phyloP scores from a whole-genome alignment of 306 rosid species.

The Herpetospermum pedunculosum region DNA sequence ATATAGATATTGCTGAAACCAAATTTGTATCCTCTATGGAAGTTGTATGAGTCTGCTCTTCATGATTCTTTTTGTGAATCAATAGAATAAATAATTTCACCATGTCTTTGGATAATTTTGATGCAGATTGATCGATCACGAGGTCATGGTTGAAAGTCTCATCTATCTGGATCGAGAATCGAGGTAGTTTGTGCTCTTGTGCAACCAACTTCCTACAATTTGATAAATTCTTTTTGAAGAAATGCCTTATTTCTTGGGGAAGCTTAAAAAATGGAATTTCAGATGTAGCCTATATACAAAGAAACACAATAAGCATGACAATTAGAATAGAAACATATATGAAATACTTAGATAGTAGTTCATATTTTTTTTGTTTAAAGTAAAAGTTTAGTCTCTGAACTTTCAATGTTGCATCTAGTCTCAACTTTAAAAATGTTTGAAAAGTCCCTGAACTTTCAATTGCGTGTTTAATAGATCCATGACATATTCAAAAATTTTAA shows the following conservation, averaged over 20 bases:
- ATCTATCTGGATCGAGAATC: constrained; percentile 51
- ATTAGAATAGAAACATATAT: too few relatives aligned
- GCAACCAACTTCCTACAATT: constrained; percentile 27
- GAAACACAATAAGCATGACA: too few relatives aligned
- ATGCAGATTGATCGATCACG: constrained; percentile 40
- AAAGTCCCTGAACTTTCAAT: too few relatives aligned
- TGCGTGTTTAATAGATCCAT: too few relatives aligned
- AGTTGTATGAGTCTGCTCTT: too few relatives aligned
- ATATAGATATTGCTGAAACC: constrained; percentile 48
- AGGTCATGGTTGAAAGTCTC: constrained; percentile 39
- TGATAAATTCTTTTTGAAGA: constrained; percentile 41
- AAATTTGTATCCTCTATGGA: constrained; percentile 62
- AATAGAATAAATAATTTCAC: constrained; percentile 52
- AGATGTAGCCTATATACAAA: constrained; percentile 64
- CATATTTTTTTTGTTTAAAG: too few relatives aligned
- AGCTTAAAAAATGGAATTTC: constrained; percentile 51
- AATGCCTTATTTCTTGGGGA: constrained; percentile 47
- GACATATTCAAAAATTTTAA: too few relatives aligned
- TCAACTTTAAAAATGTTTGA: too few relatives aligned
- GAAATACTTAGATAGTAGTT: too few relatives aligned
- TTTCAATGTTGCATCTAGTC: too few relatives aligned
- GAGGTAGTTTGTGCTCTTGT: constrained; percentile 41
- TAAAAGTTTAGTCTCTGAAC: too few relatives aligned
- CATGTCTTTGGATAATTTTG: constrained; percentile 43
- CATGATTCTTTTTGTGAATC: constrained; percentile 58